Base-by-base conservation (phyloP, 352 stramenopile genomes). In the Phytophthora multivora region DNA sequence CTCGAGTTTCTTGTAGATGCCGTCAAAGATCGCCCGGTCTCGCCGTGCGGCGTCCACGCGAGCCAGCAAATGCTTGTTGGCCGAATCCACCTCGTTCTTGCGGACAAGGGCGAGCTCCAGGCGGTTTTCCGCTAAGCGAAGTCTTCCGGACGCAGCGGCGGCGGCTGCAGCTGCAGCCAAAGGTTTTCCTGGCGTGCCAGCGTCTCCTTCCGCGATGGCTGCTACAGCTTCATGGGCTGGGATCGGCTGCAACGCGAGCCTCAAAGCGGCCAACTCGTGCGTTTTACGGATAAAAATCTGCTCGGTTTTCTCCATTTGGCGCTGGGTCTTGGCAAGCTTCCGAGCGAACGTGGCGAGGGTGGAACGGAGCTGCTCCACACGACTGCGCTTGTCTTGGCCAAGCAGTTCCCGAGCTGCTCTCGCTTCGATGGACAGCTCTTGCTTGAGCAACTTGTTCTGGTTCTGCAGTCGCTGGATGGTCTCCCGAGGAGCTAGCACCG, bases 1-100 rank as follows among this genome's bases (percentile, higher is more conserved):
- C 66, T 93, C 86, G 16, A 95, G 71, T 38, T 95, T 93, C 64
- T 91, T 93, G 74, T 95, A 92, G 49, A 95, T 92, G 11, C 80
- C 66, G 48, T 93, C 84, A 54, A 93, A 93, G 52, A 95, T 84
- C 38, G 84, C 74, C 26, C 84, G 77, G 41, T 95, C 82, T 43
- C 75, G 68, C 21, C 84, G 73, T 31, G 86, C 71, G 21, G 88
- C 86, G 30, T 95, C 82, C 39, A 93, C 84, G 45, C 88, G 79
- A 50, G 62, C 66, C 26, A 86, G 80, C 28, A 93, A 62, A 35
- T 90, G 72, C 58, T 93, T 93, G 61, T 91, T 93, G 41, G 86
- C 82, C 53, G 79, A 91, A 28, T 91, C 81, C 49, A 91, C 86
- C 50, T 92, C 85, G 53, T 93, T 93, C 55, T 86, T 84, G 52